Conservation (phyloP, 129 eudicot genomes). For the Centrapalus pauciflorus region DNA sequence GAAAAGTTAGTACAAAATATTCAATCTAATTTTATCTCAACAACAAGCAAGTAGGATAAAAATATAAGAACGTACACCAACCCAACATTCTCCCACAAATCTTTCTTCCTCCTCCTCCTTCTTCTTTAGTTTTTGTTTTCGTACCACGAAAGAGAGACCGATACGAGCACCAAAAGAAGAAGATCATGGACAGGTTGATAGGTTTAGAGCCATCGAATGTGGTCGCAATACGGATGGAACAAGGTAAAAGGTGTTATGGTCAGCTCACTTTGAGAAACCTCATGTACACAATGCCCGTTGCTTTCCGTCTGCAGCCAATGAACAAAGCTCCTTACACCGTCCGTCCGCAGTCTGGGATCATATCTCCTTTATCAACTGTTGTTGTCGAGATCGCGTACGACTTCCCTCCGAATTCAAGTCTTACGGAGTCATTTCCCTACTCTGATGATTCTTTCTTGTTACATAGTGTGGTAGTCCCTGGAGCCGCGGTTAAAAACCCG, state of each 20-base stretch:
- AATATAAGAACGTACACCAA: too few species aligned
- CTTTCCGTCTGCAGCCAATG: constrained; percentile 57
- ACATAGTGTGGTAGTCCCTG: constrained; percentile 87
- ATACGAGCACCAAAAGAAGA: neutral
- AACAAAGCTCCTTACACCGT: constrained; percentile 48
- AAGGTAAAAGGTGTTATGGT: constrained; percentile 62
- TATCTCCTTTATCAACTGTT: constrained; percentile 47
- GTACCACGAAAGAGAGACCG: neutral
- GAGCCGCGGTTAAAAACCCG: constrained; percentile 55
- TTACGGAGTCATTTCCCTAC: constrained; percentile 49
- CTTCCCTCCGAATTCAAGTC: constrained; percentile 26
- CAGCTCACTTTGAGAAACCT: constrained; percentile 61
- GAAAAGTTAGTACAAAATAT: too few species aligned
- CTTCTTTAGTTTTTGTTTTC: neutral
- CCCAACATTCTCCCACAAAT: neutral
- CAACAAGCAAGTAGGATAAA: too few species aligned
- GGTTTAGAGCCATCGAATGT: constrained; percentile 75
- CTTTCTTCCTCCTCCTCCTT: neutral
- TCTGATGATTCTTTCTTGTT: constrained; percentile 58
- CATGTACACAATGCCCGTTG: constrained; percentile 92
- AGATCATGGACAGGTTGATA: constrained; percentile 63
- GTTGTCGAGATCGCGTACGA: constrained; percentile 45
- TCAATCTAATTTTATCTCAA: too few species aligned
- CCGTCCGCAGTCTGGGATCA: constrained; percentile 65
- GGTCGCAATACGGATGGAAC: constrained; percentile 53